Percentiles rank a stretch among this genome's conserved stretches.
Evolutionary conservation across 1,284 basidiomycete genomes (phyloP).

Genomic region (Ganoderma sinense): DNA sequence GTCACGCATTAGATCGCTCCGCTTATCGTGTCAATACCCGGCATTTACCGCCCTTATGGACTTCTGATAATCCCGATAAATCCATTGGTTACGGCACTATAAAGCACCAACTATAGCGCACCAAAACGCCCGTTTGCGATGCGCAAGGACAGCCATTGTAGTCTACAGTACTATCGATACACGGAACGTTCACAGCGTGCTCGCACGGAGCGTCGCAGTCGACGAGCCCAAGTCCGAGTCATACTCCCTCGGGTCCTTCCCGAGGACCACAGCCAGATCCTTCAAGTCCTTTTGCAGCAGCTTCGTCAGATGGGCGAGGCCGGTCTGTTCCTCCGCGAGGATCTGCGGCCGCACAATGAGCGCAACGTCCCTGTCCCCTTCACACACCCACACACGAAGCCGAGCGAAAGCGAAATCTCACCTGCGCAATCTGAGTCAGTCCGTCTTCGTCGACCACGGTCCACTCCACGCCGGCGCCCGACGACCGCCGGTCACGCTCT

Average conservation of each 20-base stretch:
- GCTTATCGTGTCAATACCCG: constrained; percentile 10
- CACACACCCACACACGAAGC: background rate
- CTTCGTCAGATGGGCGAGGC: constrained; percentile 81
- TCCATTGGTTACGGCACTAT: constrained; percentile 8
- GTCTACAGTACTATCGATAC: constrained; percentile 9
- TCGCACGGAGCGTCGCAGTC: constrained; percentile 46
- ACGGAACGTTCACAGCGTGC: constrained; percentile 30
- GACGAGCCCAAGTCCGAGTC: constrained; percentile 40
- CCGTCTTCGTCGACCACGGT: constrained; percentile 87
- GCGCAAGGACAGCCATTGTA: too few species aligned
- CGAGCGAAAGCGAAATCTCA: constrained; percentile 36
- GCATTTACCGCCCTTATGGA: constrained; percentile 1
- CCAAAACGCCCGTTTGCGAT: background rate
- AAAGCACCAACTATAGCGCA: too few species aligned
- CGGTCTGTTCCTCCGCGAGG: constrained; percentile 80
- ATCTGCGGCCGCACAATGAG: constrained; percentile 54
- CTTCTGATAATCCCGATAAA: constrained; percentile 2
- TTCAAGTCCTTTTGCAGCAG: constrained; percentile 73
- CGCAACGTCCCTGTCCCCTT: background rate
- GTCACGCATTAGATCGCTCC: constrained; percentile 1
- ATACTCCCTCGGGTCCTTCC: constrained; percentile 50
- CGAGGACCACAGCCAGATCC: constrained; percentile 78
- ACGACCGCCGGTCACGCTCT: constrained; percentile 57
- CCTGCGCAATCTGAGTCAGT: constrained; percentile 78
- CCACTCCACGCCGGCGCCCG: constrained; percentile 64